These are phyloP conservation scores for Raphanus sativus DNA, from an alignment of 345 rosid species.

Conservation along the genomic window DNA sequence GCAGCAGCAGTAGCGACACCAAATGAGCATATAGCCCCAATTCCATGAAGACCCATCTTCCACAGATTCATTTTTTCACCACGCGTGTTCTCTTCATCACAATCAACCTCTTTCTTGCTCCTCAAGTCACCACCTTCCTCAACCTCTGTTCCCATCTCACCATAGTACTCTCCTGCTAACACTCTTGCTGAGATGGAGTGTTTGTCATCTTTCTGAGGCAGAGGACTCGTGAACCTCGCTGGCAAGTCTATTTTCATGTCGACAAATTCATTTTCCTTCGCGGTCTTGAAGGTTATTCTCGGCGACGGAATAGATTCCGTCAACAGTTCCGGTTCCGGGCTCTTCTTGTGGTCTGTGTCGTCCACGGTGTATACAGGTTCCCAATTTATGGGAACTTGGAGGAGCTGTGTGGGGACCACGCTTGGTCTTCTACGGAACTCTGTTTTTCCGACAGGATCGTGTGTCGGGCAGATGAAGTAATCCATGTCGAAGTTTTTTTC, in stretches of 20 bases:
- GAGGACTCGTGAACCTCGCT: conserved; percentile 17
- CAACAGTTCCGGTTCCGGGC: conserved; percentile 35
- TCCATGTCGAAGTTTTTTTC: conserved; percentile 50
- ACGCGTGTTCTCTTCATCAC: conserved; percentile 37
- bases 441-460: conserved; percentile 31
- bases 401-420: conserved; percentile 45
- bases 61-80: conserved; percentile 58
- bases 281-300: conserved; percentile 85
- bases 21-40: conserved; percentile 91
- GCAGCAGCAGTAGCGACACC: conserved; percentile 84
- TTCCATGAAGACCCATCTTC: conserved; percentile 79
- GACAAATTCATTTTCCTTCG: conserved; percentile 85
- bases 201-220: conserved; percentile 16
- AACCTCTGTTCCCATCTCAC: conserved; percentile 16
- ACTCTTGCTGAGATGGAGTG: neutral
- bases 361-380: conserved; percentile 45
- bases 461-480: conserved; percentile 65
- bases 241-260: conserved; percentile 95
- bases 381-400: conserved; percentile 61
- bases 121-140: conserved; percentile 17
- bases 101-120: conserved; percentile 24
- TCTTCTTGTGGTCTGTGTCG: conserved; percentile 37
- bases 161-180: conserved; percentile 10
- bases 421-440: conserved; percentile 38
- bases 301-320: conserved; percentile 47